Evolutionary conservation across 495 filamentous ascomycete species (phyloP).

Genomic region (Xylaria cubensis): DNA sequence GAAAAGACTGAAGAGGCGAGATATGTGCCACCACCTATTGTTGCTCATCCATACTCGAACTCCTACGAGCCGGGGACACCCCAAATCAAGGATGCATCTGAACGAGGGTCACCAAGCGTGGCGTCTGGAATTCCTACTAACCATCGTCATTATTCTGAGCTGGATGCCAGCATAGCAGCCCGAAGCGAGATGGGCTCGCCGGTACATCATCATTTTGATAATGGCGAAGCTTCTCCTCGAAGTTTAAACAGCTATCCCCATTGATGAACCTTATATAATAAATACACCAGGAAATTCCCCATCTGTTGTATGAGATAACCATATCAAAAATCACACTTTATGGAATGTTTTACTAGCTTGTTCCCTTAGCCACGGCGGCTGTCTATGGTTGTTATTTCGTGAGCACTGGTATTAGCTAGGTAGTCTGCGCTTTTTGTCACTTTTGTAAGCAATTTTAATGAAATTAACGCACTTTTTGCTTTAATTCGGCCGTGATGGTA

Average conservation of each 20-base stretch:
- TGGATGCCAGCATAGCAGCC: slow-evolving; percentile 24
- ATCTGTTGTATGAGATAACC: background rate
- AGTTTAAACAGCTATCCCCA: slow-evolving; percentile 8
- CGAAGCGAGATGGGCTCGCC: slow-evolving; percentile 28
- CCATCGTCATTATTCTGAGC: slow-evolving; percentile 25
- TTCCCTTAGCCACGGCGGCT: background rate
- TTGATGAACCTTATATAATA: background rate
- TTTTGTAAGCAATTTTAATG: background rate
- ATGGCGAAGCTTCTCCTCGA: slow-evolving; percentile 11
- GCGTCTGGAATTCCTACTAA: background rate
- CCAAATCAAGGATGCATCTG: slow-evolving; percentile 7
- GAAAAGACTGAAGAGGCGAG: slow-evolving; percentile 18
- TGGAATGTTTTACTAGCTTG: background rate
- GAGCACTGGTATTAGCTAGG: background rate
- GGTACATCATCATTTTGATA: background rate
- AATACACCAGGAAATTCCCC: background rate
- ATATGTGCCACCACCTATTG: slow-evolving; percentile 5
- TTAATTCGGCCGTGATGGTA: background rate
- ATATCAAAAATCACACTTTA: background rate
- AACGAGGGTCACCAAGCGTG: slow-evolving; percentile 6
- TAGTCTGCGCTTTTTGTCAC: background rate
- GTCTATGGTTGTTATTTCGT: background rate
- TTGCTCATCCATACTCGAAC: background rate
- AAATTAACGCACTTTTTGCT: background rate
- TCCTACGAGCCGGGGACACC: background rate